phyloP scores from a whole-genome alignment of 2,329 filamentous ascomycete genomes.

The Lachnellula arida region DNA sequence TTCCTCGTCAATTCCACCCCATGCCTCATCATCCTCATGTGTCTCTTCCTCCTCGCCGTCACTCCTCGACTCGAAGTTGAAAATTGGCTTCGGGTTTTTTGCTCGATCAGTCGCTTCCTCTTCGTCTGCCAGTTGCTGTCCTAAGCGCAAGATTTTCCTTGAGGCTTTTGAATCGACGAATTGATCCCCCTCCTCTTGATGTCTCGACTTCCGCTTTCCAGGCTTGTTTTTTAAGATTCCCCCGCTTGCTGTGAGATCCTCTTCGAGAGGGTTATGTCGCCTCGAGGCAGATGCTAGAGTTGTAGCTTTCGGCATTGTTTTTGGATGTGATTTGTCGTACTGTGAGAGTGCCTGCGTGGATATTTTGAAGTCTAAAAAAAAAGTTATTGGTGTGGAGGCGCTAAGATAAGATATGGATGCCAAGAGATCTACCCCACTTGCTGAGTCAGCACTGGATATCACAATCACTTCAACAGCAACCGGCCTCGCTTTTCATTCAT shows the following conservation, averaged over 20 bases:
- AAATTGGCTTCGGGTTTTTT: constrained; percentile 55
- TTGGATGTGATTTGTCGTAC: neutral
- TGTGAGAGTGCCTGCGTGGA: neutral
- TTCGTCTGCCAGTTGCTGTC: constrained; percentile 82
- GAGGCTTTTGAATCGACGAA: constrained; percentile 89
- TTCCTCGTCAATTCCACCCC: constrained; percentile 73
- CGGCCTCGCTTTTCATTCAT: neutral
- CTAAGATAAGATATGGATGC: constrained; percentile 5
- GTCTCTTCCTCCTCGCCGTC: constrained; percentile 48
- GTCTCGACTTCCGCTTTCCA: constrained; percentile 59
- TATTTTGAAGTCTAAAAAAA: constrained; percentile 7
- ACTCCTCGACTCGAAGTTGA: constrained; percentile 75
- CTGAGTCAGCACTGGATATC: neutral
- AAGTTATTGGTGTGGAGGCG: constrained; percentile 5
- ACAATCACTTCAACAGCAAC: neutral
- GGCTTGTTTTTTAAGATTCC: constrained; percentile 70
- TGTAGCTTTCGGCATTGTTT: constrained; percentile 72
- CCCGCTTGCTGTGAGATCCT: constrained; percentile 70
- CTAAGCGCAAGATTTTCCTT: constrained; percentile 81
- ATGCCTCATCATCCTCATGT: constrained; percentile 57
- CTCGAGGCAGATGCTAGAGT: constrained; percentile 53
- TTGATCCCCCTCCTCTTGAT: constrained; percentile 56
- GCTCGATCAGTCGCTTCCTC: constrained; percentile 51
- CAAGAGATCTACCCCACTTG: neutral
- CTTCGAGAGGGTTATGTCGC: constrained; percentile 85